These are phyloP conservation scores for Pholiota conissans DNA, from an alignment of 768 basidiomycete genomes.

Conservation along the genomic window DNA sequence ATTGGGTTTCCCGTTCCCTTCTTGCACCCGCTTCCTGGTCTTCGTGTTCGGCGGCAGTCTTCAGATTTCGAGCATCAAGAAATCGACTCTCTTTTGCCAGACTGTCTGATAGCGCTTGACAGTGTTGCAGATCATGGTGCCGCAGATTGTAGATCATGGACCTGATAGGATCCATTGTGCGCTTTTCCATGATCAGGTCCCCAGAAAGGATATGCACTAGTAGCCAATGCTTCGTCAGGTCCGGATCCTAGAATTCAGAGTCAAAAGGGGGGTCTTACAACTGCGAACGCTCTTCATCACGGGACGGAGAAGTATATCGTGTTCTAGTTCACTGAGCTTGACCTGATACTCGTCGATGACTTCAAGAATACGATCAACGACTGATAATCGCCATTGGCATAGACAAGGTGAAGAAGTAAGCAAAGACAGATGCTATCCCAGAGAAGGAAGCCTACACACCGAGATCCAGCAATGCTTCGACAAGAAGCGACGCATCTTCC, in stretches of 20 bases:
- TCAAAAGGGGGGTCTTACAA: constrained; percentile 34
- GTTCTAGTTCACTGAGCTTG: constrained; percentile 59
- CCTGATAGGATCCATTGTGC: constrained; percentile 66
- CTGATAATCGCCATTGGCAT: constrained; percentile 26
- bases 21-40: neutral
- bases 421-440: neutral
- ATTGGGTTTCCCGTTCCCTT: neutral
- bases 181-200: constrained; percentile 72
- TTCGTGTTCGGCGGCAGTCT: neutral
- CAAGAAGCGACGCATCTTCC: constrained; percentile 60
- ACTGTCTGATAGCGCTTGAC: constrained; percentile 25
- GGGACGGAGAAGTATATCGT: constrained; percentile 55
- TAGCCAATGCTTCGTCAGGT: too few species aligned
- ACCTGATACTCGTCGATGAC: constrained; percentile 68
- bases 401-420: neutral
- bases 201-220: constrained; percentile 77
- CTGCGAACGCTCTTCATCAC: constrained; percentile 58
- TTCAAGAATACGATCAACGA: constrained; percentile 64
- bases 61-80: neutral
- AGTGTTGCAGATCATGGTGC: constrained; percentile 57
- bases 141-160: constrained; percentile 68
- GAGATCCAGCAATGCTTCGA: constrained; percentile 61
- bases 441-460: constrained; percentile 22
- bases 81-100: constrained; percentile 11
- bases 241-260: neutral